Evolutionary conservation across 83 land plant species (phyloP).

Genomic region (Larix sibirica): DNA sequence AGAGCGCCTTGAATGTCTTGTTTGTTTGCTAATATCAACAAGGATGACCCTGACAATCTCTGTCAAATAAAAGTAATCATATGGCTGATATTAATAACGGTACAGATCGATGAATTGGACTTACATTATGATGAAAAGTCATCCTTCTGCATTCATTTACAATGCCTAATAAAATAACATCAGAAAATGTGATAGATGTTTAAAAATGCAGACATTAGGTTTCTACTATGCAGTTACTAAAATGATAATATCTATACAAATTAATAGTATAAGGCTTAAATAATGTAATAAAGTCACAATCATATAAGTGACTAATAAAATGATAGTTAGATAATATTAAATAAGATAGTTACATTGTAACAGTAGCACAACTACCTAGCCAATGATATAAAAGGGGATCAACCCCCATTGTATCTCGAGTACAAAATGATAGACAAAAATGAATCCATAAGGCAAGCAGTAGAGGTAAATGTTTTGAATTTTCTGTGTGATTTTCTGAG

Average conservation of each 20-base stretch:
- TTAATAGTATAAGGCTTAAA: no score
- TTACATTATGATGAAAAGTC: not conserved
- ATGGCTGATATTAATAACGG: not conserved
- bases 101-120: not conserved
- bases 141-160: not conserved
- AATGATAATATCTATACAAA: not conserved
- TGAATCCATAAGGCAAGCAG: no score
- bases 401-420: no score
- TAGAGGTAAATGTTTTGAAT: no score
- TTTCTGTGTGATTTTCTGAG: no score
- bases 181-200: not conserved
- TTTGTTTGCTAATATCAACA: conserved; percentile 91
- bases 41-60: conserved; percentile 93
- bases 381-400: no score
- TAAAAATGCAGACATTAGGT: not conserved
- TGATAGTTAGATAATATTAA: no score
- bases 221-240: not conserved
- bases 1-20: conserved; percentile 96
- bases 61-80: conserved; percentile 31
- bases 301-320: no score
- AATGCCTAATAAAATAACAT: not conserved
- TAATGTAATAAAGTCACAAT: no score
- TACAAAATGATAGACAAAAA: no score
- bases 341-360: no score
- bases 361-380: no score